Conservation (phyloP, 2,329 filamentous ascomycete species). For the Nemania sp. region DNA sequence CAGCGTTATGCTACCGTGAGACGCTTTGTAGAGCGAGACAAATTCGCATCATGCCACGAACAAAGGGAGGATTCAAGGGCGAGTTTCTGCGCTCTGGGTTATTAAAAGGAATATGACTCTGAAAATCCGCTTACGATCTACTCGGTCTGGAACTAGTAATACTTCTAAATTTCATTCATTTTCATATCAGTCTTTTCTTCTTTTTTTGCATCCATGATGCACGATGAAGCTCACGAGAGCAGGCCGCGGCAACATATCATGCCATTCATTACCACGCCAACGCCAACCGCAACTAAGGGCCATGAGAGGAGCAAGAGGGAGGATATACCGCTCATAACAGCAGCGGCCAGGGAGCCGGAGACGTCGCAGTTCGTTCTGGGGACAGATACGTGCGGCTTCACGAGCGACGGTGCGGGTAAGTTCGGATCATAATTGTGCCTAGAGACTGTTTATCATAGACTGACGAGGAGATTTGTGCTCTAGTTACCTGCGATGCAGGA, state of each 20-base stretch:
- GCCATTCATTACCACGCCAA: conserved; percentile 31
- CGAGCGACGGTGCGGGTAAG: conserved; percentile 33
- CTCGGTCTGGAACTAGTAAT: neutral
- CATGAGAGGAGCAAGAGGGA: conserved; percentile 1
- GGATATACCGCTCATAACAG: conserved; percentile 23
- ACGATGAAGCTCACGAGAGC: conserved; percentile 29
- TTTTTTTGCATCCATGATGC: conserved; percentile 20
- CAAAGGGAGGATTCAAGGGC: no score
- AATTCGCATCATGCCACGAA: conserved; percentile 11
- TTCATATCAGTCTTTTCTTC: no score
- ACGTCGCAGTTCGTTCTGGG: conserved; percentile 30
- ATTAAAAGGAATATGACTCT: conserved; percentile 16
- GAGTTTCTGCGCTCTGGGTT: no score
- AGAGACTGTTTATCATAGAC: no score
- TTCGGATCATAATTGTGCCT: no score
- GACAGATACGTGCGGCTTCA: conserved; percentile 37
- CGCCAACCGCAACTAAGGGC: conserved; percentile 19
- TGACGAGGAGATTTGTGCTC: no score
- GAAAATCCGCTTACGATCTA: neutral
- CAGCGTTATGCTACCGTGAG: conserved; percentile 9
- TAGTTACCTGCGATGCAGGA: conserved; percentile 37
- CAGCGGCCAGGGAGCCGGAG: conserved; percentile 10
- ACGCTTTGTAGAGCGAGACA: conserved; percentile 15
- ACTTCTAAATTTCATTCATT: no score
- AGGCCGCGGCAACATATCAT: conserved; percentile 27